phyloP scores from a whole-genome alignment of 2,329 filamentous ascomycete species.

The Epichloe sylvatica region DNA sequence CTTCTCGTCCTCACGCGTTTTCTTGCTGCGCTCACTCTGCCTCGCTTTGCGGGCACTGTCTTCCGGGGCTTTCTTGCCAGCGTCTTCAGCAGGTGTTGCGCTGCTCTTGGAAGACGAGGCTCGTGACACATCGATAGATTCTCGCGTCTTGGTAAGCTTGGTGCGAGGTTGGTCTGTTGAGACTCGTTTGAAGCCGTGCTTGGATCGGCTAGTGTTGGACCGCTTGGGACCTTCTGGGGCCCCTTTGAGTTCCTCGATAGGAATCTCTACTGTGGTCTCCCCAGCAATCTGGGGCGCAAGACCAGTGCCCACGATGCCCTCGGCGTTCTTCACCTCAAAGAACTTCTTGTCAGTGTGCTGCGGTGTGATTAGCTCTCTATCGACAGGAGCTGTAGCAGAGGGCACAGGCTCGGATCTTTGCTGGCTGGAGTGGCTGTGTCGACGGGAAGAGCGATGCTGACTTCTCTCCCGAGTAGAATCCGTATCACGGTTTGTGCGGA shows the following conservation, averaged over 20 bases:
- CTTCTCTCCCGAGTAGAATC: constrained; percentile 16
- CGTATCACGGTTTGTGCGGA: constrained; percentile 21
- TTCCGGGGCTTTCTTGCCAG: constrained; percentile 11
- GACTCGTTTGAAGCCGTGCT: constrained; percentile 13
- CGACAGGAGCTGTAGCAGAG: constrained; percentile 15
- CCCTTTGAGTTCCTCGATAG: background rate
- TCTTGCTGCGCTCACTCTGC: constrained; percentile 21
- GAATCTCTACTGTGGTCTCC: constrained; percentile 8
- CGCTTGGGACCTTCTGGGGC: constrained; percentile 19
- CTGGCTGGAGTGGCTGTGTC: constrained; percentile 26
- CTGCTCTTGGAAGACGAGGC: constrained; percentile 2
- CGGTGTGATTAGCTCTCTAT: constrained; percentile 10
- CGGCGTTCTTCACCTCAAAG: constrained; percentile 26
- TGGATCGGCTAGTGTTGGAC: constrained; percentile 14
- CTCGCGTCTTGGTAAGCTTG: constrained; percentile 14
- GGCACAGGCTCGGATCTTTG: constrained; percentile 15
- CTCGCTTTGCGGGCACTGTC: constrained; percentile 22
- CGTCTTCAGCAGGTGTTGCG: constrained; percentile 2
- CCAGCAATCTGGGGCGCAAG: constrained; percentile 12
- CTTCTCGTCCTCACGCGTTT: constrained; percentile 16
- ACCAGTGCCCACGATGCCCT: constrained; percentile 19
- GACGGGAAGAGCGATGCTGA: constrained; percentile 26
- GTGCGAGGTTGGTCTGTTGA: constrained; percentile 15
- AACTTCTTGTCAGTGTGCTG: constrained; percentile 24
- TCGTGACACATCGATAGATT: background rate